Conservation (phyloP, 2,329 filamentous ascomycete species). For the Hysterium pulicare region DNA sequence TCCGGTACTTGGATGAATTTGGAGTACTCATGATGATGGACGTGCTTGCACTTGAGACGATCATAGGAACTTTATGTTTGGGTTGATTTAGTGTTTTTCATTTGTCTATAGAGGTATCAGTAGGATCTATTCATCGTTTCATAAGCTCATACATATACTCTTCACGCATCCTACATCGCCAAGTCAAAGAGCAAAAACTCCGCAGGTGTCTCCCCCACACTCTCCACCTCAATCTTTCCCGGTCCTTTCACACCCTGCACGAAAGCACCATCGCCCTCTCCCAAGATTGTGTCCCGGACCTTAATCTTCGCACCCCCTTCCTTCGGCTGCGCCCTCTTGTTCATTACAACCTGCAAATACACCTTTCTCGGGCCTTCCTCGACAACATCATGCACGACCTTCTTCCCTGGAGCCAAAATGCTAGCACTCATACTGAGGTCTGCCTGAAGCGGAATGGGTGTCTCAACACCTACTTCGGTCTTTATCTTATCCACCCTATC, state of each 20-base stretch:
- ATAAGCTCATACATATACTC: too few relatives aligned
- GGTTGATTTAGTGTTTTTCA: too few relatives aligned
- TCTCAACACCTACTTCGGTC: conserved; percentile 47
- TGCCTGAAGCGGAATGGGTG: conserved; percentile 77
- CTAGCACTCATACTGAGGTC: conserved; percentile 81
- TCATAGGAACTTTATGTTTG: too few relatives aligned
- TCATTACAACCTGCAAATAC: conserved; percentile 78
- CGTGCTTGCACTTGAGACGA: too few relatives aligned
- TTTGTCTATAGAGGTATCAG: too few relatives aligned
- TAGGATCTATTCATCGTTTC: too few relatives aligned
- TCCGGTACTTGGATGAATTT: too few relatives aligned
- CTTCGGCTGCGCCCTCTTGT: conserved; percentile 51
- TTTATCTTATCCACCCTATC: conserved; percentile 64
- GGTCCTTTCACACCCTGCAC: conserved; percentile 53
- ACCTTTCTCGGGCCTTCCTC: conserved; percentile 65
- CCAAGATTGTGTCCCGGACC: conserved; percentile 63
- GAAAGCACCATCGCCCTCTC: conserved; percentile 80
- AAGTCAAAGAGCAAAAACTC: conserved; percentile 52
- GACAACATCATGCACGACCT: conserved; percentile 71
- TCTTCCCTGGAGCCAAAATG: conserved; percentile 63
- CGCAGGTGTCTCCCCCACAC: conserved; percentile 44
- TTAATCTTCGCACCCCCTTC: conserved; percentile 68
- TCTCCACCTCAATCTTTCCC: conserved; percentile 45
- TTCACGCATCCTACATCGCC: conserved; percentile 27
- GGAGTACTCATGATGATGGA: too few relatives aligned